phyloP scores from a whole-genome alignment of 768 basidiomycete species.

The Serendipita sp. region DNA sequence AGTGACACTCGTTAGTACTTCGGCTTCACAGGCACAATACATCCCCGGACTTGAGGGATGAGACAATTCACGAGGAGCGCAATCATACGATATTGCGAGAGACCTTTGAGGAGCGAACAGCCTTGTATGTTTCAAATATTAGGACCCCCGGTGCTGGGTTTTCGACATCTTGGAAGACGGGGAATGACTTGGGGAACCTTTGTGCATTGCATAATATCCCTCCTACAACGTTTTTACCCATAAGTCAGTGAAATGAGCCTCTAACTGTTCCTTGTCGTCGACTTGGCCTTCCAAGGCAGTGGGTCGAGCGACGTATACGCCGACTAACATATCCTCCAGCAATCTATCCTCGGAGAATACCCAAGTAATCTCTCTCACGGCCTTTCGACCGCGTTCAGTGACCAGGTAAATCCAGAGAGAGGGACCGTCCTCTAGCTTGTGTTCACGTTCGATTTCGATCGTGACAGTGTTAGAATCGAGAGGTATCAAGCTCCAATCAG shows the following conservation, averaged over 20 bases:
- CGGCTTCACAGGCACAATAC: no score
- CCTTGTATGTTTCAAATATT: no score
- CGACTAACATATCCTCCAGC: constrained; percentile 12
- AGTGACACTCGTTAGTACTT: no score
- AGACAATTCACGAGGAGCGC: no score
- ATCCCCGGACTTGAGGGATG: no score
- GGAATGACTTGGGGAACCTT: no score
- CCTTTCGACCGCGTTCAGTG: constrained; percentile 10
- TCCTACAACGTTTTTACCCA: no score
- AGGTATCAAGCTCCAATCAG: constrained; percentile 19
- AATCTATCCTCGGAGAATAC: constrained; percentile 12
- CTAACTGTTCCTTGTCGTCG: constrained; percentile 3
- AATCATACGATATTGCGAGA: no score
- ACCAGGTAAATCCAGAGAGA: constrained; percentile 18
- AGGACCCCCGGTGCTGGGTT: no score
- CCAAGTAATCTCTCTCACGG: constrained; percentile 19
- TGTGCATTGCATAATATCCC: no score
- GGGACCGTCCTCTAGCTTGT: constrained; percentile 4
- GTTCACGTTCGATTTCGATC: constrained; percentile 14
- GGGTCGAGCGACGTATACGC: constrained; percentile 16
- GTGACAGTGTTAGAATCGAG: constrained; percentile 9
- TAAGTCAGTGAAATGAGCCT: not conserved
- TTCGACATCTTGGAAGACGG: no score
- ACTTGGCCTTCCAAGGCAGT: constrained; percentile 10
- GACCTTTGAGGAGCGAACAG: no score